Base-by-base conservation (phyloP, 192 early-diverging fungal genomes). In the Coemansia sp. region DNA sequence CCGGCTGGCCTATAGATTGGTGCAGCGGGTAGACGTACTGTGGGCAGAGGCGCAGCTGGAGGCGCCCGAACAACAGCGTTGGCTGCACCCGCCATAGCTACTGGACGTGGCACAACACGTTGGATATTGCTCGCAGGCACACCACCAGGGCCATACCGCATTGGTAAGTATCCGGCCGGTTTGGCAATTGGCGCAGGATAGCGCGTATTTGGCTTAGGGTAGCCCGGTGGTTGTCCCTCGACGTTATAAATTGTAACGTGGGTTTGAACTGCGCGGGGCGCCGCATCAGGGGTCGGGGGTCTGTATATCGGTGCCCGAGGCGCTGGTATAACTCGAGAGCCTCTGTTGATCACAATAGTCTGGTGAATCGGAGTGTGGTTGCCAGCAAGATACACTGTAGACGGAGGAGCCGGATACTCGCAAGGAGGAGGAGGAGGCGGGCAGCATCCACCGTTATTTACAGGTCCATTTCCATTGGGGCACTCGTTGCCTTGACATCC, bases 211-310 rank as follows among this genome's bases (percentile, higher is more conserved):
- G 56, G 56, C 4, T 7, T 11, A 3, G 4, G 5, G n/a, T 36
- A 32, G 34, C 4, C 32, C 7, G 22, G 27, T 15, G 19, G 0
- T 36, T 36, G 34, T 19, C 67, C 67, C 41, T 75, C 55, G 12
- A 75, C 60, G 63, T 75, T 75, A 31, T 75, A 75, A 45, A 75
- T 65, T 9, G 72, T 50, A 15, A 75, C 59, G 24, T 58, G 72
- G 24, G 38, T 36, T 39, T 29, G 50, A 10, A 10, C 20, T 2
- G 68, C 9, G 5, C 22, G 56, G 0, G 44, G 15, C 5, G 24
- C 46, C 34, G 34, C 32, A 24, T 4, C 46, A 27, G 45, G 19
- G 24, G 41, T 19, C 13, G 60, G 60, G 32, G 36, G 10, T 12
- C 24, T 24, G 19, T n/a, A 22, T 29, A 48, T 50, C 5, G 66